Evolutionary conservation across 257 asterid species (phyloP).

Genomic region (Ocimum tenuiflorum): DNA sequence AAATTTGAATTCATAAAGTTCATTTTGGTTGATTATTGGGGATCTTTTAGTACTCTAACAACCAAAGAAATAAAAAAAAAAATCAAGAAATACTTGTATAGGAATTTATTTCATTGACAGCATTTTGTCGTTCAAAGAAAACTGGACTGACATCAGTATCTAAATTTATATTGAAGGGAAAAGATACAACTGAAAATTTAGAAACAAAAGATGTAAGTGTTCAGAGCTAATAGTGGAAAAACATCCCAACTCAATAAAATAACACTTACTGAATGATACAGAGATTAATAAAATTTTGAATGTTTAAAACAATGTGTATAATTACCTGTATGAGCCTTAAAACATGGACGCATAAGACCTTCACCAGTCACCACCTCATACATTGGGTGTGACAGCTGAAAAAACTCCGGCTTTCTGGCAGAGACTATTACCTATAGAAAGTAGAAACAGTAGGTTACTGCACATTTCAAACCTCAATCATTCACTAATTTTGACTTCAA

Average conservation of each 20-base stretch:
- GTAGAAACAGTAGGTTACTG: conserved; percentile 19
- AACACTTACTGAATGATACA: too few relatives aligned
- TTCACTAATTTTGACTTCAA: conserved; percentile 2
- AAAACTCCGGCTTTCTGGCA: conserved; percentile 86
- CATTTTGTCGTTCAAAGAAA: not conserved
- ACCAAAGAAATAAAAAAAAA: not conserved
- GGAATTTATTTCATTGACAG: not conserved
- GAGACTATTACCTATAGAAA: conserved; percentile 91
- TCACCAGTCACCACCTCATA: conserved; percentile 88
- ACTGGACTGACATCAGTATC: not conserved
- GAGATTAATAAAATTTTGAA: conserved; percentile 3
- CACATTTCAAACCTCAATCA: not conserved
- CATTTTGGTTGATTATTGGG: not conserved
- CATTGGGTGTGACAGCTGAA: conserved; percentile 84
- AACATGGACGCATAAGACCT: conserved; percentile 92
- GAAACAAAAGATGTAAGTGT: too few relatives aligned
- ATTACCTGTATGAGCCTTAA: conserved; percentile 71
- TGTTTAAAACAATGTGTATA: conserved; percentile 12
- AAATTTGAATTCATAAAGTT: not conserved
- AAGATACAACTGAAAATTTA: not conserved
- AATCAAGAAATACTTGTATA: too few relatives aligned
- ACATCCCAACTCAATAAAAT: too few relatives aligned
- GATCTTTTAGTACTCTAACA: not conserved
- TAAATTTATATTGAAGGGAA: not conserved
- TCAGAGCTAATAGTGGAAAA: too few relatives aligned